Evolutionary conservation across 2,329 filamentous ascomycete genomes (phyloP).

Genomic region (Calonectria fujianensis): DNA sequence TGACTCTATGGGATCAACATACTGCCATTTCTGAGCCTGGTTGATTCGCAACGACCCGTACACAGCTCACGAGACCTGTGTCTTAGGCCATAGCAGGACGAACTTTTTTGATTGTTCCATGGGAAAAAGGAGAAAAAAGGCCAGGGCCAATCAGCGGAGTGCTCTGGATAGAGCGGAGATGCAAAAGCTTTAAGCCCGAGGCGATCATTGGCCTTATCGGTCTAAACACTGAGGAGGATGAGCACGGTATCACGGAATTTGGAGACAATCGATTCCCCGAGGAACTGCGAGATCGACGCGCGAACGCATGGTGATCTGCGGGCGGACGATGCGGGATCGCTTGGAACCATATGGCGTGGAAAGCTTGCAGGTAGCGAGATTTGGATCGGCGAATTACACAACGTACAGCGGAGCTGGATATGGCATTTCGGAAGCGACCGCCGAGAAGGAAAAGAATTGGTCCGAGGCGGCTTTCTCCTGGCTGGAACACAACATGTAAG

Average conservation of each 20-base stretch:
- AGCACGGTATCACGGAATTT: neutral
- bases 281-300: neutral
- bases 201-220: neutral
- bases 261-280: neutral
- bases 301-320: neutral
- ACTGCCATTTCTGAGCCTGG: neutral
- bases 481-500: neutral
- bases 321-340: constrained; percentile 5
- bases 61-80: neutral
- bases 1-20: neutral
- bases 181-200: neutral
- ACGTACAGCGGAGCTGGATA: neutral
- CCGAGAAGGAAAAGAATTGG: neutral
- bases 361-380: neutral
- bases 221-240: neutral
- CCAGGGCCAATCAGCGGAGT: neutral
- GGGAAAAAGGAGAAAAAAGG: neutral
- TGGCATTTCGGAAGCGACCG: neutral
- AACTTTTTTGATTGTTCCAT: neutral
- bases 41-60: neutral
- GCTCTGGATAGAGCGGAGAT: neutral
- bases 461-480: neutral
- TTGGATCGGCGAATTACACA: neutral
- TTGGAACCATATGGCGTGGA: neutral
- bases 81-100: neutral